phyloP scores from a whole-genome alignment of 2,329 filamentous ascomycete species.

The Eurotiales sp. region DNA sequence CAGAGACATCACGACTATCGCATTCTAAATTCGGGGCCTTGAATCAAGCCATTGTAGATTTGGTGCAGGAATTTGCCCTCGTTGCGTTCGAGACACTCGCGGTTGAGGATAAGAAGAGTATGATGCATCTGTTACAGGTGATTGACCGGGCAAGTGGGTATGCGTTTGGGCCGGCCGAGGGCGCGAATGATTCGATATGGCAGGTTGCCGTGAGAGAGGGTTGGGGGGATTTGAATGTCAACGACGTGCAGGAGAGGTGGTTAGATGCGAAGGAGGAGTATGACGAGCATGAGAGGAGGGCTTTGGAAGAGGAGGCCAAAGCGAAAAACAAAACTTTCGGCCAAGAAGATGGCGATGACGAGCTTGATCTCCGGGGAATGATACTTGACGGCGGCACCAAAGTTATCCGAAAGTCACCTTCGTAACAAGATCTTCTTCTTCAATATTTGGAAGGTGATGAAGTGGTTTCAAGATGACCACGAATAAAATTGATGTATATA shows the following conservation, averaged over 20 bases:
- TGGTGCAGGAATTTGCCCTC: conserved; percentile 86
- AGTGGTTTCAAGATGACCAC: too few relatives aligned
- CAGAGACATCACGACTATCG: conserved; percentile 67
- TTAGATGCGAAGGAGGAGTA: conserved; percentile 84
- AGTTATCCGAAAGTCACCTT: conserved; percentile 63
- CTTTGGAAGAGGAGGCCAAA: conserved; percentile 71
- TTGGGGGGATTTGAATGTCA: conserved; percentile 68
- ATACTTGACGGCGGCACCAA: conserved; percentile 65
- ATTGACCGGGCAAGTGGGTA: conserved; percentile 93
- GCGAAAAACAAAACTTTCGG: conserved; percentile 40
- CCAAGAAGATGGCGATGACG: conserved; percentile 31
- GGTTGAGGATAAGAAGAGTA: conserved; percentile 93
- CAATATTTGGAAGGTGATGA: too few relatives aligned
- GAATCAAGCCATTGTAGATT: conserved; percentile 78
- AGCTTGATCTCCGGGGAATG: conserved; percentile 30
- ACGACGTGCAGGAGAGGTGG: conserved; percentile 95
- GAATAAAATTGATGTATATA: conserved; percentile 6
- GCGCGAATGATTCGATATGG: conserved; percentile 96
- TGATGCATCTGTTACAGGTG: conserved; percentile 85
- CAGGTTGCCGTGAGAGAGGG: conserved; percentile 82
- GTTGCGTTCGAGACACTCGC: conserved; percentile 91
- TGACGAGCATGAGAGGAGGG: conserved; percentile 72
- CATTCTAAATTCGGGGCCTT: conserved; percentile 76
- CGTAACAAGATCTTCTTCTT: too few relatives aligned
- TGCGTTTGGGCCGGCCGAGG: conserved; percentile 84